Conservation (phyloP, 306 rosid species). For the Luffa acutangula region DNA sequence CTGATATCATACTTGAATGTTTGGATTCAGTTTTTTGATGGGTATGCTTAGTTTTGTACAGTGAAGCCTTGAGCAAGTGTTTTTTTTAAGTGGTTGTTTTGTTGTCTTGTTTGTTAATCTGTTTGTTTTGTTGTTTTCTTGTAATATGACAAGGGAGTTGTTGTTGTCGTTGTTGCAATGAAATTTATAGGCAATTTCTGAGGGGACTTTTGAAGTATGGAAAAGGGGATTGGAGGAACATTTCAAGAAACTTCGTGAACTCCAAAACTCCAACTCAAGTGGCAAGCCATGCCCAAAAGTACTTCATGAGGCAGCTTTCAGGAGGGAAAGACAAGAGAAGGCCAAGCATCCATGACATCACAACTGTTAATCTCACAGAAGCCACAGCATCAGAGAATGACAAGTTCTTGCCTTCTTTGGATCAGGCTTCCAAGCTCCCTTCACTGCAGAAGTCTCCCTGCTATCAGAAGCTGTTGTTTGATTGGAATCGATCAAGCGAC, state of each 20-base stretch:
- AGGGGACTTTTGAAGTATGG: slow-evolving; percentile 79
- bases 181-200: slow-evolving; percentile 54
- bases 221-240: slow-evolving; percentile 93
- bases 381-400: slow-evolving; percentile 28
- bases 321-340: slow-evolving; percentile 84
- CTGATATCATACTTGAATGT: background rate
- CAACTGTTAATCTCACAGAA: slow-evolving; percentile 56
- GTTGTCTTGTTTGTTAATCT: background rate
- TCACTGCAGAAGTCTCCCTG: slow-evolving; percentile 27
- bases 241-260: slow-evolving; percentile 65
- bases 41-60: background rate
- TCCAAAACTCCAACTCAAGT: slow-evolving; percentile 52
- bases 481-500: background rate
- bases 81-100: background rate
- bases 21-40: background rate
- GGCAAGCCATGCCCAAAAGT: slow-evolving; percentile 74
- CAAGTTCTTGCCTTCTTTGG: slow-evolving; percentile 14
- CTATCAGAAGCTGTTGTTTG: slow-evolving; percentile 33
- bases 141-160: background rate
- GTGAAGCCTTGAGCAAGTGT: background rate
- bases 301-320: slow-evolving; percentile 72
- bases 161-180: background rate
- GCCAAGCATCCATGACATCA: slow-evolving; percentile 92
- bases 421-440: slow-evolving; percentile 27
- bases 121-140: background rate